Conservation (phyloP, 2,329 filamentous ascomycete species). For the Simplicillium sp. region DNA sequence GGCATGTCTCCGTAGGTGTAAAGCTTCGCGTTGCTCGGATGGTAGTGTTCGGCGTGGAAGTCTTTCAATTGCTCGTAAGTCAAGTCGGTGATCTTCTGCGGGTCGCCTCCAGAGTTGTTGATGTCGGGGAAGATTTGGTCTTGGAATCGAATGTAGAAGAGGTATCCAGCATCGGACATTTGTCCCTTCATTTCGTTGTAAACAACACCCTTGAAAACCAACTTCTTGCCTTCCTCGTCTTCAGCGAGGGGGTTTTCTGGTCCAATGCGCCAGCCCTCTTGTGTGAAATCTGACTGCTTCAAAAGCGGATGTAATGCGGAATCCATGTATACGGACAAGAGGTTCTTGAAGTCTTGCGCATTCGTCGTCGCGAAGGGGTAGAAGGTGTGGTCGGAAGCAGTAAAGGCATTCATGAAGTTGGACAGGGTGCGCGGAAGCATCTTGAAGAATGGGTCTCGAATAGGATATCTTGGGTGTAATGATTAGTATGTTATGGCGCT, state of each 20-base stretch:
- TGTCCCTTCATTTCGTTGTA: constrained; percentile 99
- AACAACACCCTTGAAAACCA: constrained; percentile 95
- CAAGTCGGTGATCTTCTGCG: constrained; percentile 89
- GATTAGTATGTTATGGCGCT: constrained; percentile 17
- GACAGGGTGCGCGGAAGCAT: constrained; percentile 97
- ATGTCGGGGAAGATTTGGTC: constrained; percentile 90
- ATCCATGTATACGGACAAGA: constrained; percentile 94
- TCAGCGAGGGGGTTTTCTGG: constrained; percentile 72
- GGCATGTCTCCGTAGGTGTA: constrained; percentile 95
- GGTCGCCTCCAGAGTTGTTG: constrained; percentile 95
- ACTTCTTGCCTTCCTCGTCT: constrained; percentile 48
- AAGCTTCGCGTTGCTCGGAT: constrained; percentile 93
- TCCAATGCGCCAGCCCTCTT: constrained; percentile 94
- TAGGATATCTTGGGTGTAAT: constrained; percentile 72
- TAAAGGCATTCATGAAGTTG: constrained; percentile 99
- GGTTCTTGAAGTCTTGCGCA: constrained; percentile 85
- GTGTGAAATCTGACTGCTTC: constrained; percentile 84
- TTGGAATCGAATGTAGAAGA: constrained; percentile 93
- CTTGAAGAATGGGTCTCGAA: constrained; percentile 98
- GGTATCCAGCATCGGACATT: constrained; percentile 93
- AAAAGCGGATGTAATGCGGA: constrained; percentile 84
- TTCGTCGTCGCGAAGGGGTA: constrained; percentile 99
- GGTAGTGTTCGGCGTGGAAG: constrained; percentile 90
- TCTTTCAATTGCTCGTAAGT: constrained; percentile 82
- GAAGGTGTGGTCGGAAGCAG: constrained; percentile 89